Percentiles rank a stretch among this genome's conserved stretches.
phyloP scores from a whole-genome alignment of 352 stramenopile species.

The Pythium dissotocum region DNA sequence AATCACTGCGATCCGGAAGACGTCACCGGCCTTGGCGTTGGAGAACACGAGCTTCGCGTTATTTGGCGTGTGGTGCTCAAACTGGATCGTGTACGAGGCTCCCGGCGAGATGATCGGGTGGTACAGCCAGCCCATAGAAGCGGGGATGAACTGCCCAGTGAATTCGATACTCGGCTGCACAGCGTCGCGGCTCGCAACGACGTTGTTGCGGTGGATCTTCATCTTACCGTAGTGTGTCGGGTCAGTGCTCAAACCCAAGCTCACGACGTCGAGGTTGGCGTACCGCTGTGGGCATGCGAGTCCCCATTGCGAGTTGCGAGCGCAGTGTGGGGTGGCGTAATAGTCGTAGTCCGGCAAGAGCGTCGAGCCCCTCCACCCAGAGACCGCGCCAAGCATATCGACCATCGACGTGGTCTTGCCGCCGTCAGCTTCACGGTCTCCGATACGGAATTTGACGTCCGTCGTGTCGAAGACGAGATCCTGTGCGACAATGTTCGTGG shows the following conservation, averaged over 20 bases:
- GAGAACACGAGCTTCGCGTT: constrained; percentile 31
- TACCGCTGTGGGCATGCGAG: constrained; percentile 44
- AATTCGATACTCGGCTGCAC: constrained; percentile 8
- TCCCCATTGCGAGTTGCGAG: constrained; percentile 17
- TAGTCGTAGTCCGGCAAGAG: constrained; percentile 39
- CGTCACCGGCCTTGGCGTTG: constrained; percentile 25
- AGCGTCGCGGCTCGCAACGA: constrained; percentile 6
- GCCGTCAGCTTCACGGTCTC: constrained; percentile 34
- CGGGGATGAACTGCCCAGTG: constrained; percentile 38
- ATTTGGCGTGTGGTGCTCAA: constrained; percentile 28
- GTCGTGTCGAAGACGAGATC: constrained; percentile 35
- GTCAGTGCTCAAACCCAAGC: constrained; percentile 25
- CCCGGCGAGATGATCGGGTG: constrained; percentile 38
- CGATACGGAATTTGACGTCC: constrained; percentile 25
- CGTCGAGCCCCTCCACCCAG: constrained; percentile 21
- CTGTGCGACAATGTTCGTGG: constrained; percentile 21
- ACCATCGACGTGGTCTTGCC: constrained; percentile 36
- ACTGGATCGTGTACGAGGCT: constrained; percentile 37
- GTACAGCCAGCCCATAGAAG: constrained; percentile 38
- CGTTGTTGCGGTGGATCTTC: constrained; percentile 32
- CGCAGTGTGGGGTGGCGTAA: constrained; percentile 30
- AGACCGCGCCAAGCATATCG: constrained; percentile 32
- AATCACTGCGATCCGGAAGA: constrained; percentile 28
- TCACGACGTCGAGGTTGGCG: constrained; percentile 41
- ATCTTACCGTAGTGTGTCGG: constrained; percentile 28